phyloP scores from a whole-genome alignment of 495 filamentous ascomycete genomes.

The Chaetomium fimeti region DNA sequence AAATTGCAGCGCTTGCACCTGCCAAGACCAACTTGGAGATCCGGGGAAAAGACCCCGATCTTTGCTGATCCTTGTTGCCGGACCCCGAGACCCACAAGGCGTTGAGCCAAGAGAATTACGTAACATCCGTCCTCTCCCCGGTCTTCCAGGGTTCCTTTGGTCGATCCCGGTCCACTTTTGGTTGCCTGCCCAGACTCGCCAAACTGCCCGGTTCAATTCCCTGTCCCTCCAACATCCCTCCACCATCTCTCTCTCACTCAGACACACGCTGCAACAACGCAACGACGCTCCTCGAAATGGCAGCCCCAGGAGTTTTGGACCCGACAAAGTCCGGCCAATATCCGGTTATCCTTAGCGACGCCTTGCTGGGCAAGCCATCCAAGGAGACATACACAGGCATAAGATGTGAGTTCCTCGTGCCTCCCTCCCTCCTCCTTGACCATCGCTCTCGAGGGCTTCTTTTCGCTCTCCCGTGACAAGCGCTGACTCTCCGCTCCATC shows the following conservation, averaged over 20 bases:
- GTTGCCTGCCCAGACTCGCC: constrained; percentile 5
- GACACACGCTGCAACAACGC: background rate
- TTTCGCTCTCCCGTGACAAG: background rate
- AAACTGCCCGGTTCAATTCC: background rate
- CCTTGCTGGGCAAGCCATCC: constrained; percentile 50
- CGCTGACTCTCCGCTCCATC: constrained; percentile 5
- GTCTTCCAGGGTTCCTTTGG: background rate
- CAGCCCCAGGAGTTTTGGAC: constrained; percentile 38
- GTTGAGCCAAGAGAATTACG: background rate
- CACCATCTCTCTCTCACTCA: background rate
- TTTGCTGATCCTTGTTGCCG: background rate
- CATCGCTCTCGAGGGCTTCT: background rate
- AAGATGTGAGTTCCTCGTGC: constrained; percentile 44
- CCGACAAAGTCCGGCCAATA: constrained; percentile 54
- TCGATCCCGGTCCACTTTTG: background rate
- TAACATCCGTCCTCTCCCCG: background rate
- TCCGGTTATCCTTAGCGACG: constrained; percentile 56
- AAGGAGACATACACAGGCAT: constrained; percentile 55
- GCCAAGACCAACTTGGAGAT: background rate
- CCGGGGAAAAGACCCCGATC: background rate
- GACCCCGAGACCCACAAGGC: background rate
- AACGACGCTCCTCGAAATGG: constrained; percentile 24
- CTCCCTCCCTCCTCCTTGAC: background rate
- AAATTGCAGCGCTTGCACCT: background rate
- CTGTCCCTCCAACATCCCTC: constrained; percentile 4